These are phyloP conservation scores for Hymenoscyphus albidus DNA, from an alignment of 2,329 filamentous ascomycete species.

Conservation along the genomic window DNA sequence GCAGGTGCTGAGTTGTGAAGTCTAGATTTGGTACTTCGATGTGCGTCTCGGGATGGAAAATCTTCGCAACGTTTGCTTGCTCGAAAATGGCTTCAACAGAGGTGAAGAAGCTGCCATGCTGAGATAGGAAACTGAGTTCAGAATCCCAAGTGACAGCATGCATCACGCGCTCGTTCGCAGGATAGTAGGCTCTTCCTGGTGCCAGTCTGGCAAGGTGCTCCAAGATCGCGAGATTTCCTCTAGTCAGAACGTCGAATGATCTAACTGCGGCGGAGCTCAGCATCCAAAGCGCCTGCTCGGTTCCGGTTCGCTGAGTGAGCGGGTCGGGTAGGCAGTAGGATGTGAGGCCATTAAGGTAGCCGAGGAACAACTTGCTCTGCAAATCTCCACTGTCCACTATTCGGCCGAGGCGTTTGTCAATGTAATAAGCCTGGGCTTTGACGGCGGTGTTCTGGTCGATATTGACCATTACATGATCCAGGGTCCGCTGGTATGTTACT, in stretches of 20 bases:
- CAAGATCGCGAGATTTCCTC: constrained; percentile 38
- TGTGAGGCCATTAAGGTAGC: constrained; percentile 52
- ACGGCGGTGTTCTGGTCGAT: constrained; percentile 8
- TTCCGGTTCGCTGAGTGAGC: constrained; percentile 44
- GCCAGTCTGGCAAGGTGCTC: constrained; percentile 40
- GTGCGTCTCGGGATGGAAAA: constrained; percentile 11
- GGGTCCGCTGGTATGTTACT: constrained; percentile 29
- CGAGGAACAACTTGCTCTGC: constrained; percentile 45
- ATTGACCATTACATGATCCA: constrained; percentile 29
- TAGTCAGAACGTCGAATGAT: constrained; percentile 43
- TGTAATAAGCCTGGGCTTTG: constrained; percentile 41
- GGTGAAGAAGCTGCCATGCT: constrained; percentile 43
- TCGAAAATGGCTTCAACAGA: constrained; percentile 37
- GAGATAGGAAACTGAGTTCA: constrained; percentile 40
- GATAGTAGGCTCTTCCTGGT: constrained; percentile 45
- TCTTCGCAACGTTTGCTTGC: constrained; percentile 27
- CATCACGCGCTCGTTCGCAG: constrained; percentile 41
- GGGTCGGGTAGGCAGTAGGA: constrained; percentile 42
- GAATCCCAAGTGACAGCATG: constrained; percentile 44
- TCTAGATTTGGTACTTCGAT: not conserved
- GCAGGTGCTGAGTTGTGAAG: constrained; percentile 17
- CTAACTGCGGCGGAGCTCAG: constrained; percentile 45
- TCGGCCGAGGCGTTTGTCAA: constrained; percentile 48
- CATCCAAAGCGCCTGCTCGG: constrained; percentile 49
- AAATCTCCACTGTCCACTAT: constrained; percentile 43